Conservation (phyloP, 2,329 filamentous ascomycete genomes). For the Fusarium liriodendri region DNA sequence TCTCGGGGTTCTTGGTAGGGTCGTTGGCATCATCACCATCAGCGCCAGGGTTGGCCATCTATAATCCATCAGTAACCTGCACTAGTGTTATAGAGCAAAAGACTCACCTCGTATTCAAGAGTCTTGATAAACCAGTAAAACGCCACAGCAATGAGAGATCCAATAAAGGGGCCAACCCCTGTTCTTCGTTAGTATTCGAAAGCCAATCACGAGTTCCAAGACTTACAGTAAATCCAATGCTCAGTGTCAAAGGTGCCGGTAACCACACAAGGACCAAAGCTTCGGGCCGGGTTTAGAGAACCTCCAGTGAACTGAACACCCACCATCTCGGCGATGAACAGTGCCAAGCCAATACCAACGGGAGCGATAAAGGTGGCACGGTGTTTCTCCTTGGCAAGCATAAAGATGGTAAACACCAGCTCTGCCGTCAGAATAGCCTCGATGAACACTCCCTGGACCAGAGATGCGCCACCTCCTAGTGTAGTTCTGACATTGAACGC, state of each 20-base stretch:
- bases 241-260: constrained; percentile 53
- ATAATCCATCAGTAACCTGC: background rate
- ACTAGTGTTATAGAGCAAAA: too few species aligned
- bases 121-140: constrained; percentile 56
- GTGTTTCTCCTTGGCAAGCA: constrained; percentile 64
- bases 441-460: constrained; percentile 61
- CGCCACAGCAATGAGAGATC: constrained; percentile 49
- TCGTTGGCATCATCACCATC: constrained; percentile 58
- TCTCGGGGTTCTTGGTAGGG: constrained; percentile 57
- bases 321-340: constrained; percentile 59
- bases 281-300: constrained; percentile 59
- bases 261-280: constrained; percentile 59
- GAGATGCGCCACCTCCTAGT: constrained; percentile 52
- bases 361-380: constrained; percentile 60
- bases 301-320: constrained; percentile 62
- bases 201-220: background rate
- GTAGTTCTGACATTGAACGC: constrained; percentile 55
- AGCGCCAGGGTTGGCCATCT: constrained; percentile 60
- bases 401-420: constrained; percentile 61
- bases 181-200: background rate
- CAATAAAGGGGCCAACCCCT: constrained; percentile 50
- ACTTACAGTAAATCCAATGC: constrained; percentile 60
- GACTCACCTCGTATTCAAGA: constrained; percentile 51
- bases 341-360: constrained; percentile 58
- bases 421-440: constrained; percentile 62